A percentile compares a stretch with the other conserved stretches of the same genome.
phyloP scores from a whole-genome alignment of 2,329 filamentous ascomycete species.

The Sporothrix pallida region DNA sequence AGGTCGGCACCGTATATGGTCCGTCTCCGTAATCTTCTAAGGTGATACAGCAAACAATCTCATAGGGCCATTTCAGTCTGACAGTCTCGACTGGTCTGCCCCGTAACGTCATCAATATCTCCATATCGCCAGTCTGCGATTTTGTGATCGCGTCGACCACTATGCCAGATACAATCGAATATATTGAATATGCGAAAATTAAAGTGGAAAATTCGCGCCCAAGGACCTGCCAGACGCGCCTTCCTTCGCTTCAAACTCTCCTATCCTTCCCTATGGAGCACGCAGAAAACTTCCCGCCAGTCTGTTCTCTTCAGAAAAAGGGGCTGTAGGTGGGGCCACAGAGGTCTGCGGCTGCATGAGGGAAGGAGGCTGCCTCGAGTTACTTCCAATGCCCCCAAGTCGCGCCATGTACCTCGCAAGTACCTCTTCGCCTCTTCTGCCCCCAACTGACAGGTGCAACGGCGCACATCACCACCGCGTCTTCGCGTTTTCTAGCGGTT shows the following conservation, averaged over 20 bases:
- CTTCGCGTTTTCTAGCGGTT: conserved; percentile 9
- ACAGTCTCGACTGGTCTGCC: neutral
- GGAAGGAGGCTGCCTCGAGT: conserved; percentile 8
- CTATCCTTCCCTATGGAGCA: neutral
- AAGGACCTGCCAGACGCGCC: neutral
- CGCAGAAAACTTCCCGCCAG: neutral
- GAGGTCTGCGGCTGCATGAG: neutral
- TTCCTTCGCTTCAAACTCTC: neutral
- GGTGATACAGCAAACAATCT: too few species aligned
- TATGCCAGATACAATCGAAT: conserved; percentile 7
- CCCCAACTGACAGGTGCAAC: neutral
- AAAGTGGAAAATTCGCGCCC: conserved; percentile 1
- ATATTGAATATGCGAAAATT: neutral
- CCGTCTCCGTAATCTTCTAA: too few species aligned
- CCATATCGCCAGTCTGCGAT: neutral
- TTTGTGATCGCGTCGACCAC: neutral
- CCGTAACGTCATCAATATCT: neutral
- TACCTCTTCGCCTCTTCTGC: conserved; percentile 9
- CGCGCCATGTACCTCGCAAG: conserved; percentile 2
- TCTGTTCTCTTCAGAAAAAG: conserved; percentile 21
- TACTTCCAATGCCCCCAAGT: neutral
- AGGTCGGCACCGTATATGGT: neutral
- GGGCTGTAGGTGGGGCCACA: conserved; percentile 26
- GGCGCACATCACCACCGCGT: neutral
- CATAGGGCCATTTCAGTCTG: too few species aligned